phyloP scores from a whole-genome alignment of 345 rosid genomes.

The Pistacia atlantica region DNA sequence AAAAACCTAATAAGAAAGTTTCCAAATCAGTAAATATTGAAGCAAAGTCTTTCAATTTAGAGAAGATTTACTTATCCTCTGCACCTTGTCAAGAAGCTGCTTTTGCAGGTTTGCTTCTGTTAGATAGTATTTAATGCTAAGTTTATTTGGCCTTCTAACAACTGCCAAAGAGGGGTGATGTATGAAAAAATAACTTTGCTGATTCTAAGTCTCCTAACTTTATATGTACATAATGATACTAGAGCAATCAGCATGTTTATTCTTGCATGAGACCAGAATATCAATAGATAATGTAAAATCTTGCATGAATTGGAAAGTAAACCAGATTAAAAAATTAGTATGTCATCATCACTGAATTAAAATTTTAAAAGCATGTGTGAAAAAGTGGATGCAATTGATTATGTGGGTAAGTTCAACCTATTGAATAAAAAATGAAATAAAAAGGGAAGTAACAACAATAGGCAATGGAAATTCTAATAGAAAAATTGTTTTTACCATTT shows the following conservation, averaged over 20 bases:
- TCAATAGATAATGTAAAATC: neutral
- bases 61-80: neutral
- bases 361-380: neutral
- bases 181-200: neutral
- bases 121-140: no score
- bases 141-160: neutral
- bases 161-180: neutral
- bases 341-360: neutral
- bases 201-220: no score
- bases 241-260: neutral
- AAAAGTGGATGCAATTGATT: no score
- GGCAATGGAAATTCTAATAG: neutral
- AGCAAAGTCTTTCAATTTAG: neutral
- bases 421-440: neutral
- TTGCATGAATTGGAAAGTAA: neutral
- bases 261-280: neutral
- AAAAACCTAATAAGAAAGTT: neutral
- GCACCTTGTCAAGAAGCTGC: neutral
- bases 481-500: conserved; percentile 55
- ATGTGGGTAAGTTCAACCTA: neutral
- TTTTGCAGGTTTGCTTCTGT: neutral
- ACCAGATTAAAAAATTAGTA: neutral
- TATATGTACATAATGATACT: no score
- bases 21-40: neutral
- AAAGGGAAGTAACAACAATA: neutral